Base-by-base conservation (phyloP, 1,139 yeast species). In the Magnusiomyces sp. region DNA sequence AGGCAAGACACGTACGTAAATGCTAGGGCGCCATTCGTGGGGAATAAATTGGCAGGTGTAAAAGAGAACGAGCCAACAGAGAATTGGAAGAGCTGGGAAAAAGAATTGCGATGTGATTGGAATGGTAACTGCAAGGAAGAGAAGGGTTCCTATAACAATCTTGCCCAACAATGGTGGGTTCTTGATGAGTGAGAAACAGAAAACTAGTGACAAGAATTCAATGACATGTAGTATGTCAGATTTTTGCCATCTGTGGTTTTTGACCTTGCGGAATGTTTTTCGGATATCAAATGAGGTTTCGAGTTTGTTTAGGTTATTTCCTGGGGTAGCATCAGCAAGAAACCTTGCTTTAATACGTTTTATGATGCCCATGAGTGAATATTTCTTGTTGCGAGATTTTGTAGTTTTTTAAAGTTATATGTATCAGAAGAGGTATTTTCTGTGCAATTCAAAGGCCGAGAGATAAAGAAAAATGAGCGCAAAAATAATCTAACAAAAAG, bases 101-200 rank as follows among this genome's bases (percentile, higher is more conserved):
- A 89, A 86, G 65, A 94, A 89, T 67, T 92, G 97, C 14, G 86
- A 76, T 0, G 95, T 82, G 49, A 85, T 67, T 6, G 97, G 97
- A 7, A 86, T 60, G 43, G 82, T 64, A 58, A 86, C 75, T 10
- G 63, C 62, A 33, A 60, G 48, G 47, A 76, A 65, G 39, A 72
- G 59, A 13, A 62, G 54, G 23, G 59, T 43, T n/a, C 58, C 62
- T 17, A 60, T 39, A 5, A 59, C 60, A 16, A 59, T 29, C 7
- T 58, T 56, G 34, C 80, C 62, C 19, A 75, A 64, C 14, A 76
- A 55, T 2, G 76, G 65, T 13, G 84, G 80, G 5, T 80, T 79
- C 56, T 75, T 71, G 48, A 80, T 70, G 45, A 77, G 62, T 53
- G 72, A 70, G 40, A 80, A 77, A 59, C 79, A 77, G 51, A 54